Conservation (phyloP, 768 basidiomycete species). For the Mycena metata region DNA sequence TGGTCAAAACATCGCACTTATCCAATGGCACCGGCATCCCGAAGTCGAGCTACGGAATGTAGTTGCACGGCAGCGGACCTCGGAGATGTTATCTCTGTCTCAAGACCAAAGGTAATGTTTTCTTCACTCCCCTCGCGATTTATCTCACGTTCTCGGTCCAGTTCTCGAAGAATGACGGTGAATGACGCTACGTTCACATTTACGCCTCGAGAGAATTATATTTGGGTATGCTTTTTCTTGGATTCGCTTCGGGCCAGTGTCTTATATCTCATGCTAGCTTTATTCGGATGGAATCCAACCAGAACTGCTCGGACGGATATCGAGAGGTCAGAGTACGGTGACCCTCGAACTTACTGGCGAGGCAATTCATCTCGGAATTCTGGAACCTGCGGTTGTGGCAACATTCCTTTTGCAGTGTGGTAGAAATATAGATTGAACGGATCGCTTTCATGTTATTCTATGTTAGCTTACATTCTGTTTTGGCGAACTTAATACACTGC, state of each 20-base stretch:
- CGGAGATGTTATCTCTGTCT: conserved; percentile 57
- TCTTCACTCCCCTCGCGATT: not conserved
- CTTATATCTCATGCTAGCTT: conserved; percentile 4
- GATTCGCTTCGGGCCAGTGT: too few species aligned
- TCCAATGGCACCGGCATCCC: conserved; percentile 54
- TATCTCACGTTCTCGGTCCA: not conserved
- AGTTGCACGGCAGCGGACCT: conserved; percentile 49
- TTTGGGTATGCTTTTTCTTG: conserved; percentile 37
- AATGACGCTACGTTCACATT: conserved; percentile 26
- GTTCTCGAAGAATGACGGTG: conserved; percentile 26
- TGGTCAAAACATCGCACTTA: conserved; percentile 52
- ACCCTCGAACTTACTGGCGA: conserved; percentile 61
- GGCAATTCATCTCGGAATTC: conserved; percentile 60
- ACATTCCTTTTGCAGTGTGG: conserved; percentile 62
- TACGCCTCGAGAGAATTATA: conserved; percentile 33
- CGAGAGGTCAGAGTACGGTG: conserved; percentile 43
- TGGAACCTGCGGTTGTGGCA: conserved; percentile 60
- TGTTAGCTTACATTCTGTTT: too few species aligned
- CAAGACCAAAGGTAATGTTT: conserved; percentile 51
- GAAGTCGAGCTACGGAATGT: conserved; percentile 54
- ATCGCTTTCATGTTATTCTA: too few species aligned
- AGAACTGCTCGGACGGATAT: conserved; percentile 56
- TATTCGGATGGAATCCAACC: conserved; percentile 25
- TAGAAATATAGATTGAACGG: conserved; percentile 57
- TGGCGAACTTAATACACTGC: not conserved